Evolutionary conservation across 1,284 basidiomycete species (phyloP).

Genomic region (Heliocybe sulcata): DNA sequence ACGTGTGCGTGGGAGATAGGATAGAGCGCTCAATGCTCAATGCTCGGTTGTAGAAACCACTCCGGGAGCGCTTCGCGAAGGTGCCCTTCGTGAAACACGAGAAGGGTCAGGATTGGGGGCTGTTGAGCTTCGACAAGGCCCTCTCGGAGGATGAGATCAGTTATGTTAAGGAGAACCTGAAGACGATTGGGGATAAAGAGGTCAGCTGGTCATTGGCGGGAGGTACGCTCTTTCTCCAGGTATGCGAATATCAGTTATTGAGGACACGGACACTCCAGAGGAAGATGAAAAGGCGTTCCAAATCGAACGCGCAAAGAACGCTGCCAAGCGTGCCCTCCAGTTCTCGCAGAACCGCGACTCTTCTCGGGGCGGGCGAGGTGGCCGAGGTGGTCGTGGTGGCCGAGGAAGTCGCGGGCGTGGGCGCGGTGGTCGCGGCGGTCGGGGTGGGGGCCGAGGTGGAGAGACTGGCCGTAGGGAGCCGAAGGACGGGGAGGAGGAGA

Average conservation of each 20-base stretch:
- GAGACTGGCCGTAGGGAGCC: slow-evolving; percentile 15
- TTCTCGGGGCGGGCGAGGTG: slow-evolving; percentile 28
- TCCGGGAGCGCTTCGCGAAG: slow-evolving; percentile 74
- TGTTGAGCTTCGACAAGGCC: slow-evolving; percentile 47
- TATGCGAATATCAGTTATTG: slow-evolving; percentile 1
- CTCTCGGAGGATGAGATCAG: slow-evolving; percentile 62
- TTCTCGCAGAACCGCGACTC: neutral
- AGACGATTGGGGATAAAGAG: slow-evolving; percentile 52
- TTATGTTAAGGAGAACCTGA: slow-evolving; percentile 54
- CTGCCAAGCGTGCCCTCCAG: slow-evolving; percentile 39
- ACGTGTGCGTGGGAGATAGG: slow-evolving; percentile 15
- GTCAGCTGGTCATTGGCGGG: slow-evolving; percentile 54
- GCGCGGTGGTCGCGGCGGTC: slow-evolving; percentile 20
- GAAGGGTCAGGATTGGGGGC: slow-evolving; percentile 41
- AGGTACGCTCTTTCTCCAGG: slow-evolving; percentile 33
- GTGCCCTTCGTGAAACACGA: slow-evolving; percentile 67
- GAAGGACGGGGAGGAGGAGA: slow-evolving; percentile 24
- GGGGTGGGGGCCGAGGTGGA: slow-evolving; percentile 5
- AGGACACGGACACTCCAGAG: slow-evolving; percentile 28
- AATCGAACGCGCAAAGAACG: slow-evolving; percentile 60
- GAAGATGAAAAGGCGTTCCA: slow-evolving; percentile 63
- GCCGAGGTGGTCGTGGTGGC: slow-evolving; percentile 30
- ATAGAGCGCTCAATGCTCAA: slow-evolving; percentile 7
- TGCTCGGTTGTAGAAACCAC: slow-evolving; percentile 42
- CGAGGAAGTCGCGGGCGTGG: slow-evolving; percentile 25